Conservation (phyloP, 176 grass and related monocot genomes). For the Cenchrus americanus region DNA sequence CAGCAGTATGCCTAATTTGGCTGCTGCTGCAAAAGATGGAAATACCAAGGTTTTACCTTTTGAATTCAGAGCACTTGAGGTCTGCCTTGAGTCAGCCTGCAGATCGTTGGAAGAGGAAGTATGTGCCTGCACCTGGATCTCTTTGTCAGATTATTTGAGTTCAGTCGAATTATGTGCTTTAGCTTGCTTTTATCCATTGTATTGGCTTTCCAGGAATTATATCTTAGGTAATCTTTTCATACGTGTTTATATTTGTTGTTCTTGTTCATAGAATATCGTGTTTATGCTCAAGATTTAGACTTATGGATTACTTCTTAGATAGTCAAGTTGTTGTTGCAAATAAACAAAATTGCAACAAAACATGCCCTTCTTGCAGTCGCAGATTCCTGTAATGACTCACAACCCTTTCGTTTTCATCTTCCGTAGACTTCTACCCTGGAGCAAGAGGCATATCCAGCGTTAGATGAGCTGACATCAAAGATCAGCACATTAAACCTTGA, state of each 20-base stretch:
- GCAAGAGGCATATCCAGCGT: slow-evolving; percentile 96
- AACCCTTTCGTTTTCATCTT: slow-evolving; percentile 25
- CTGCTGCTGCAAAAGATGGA: slow-evolving; percentile 55
- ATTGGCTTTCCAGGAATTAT: neutral
- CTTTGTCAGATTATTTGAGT: slow-evolving; percentile 11
- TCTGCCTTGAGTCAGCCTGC: slow-evolving; percentile 95
- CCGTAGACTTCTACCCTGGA: slow-evolving; percentile 77
- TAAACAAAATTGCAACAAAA: neutral
- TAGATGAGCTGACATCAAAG: slow-evolving; percentile 98
- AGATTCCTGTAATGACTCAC: slow-evolving; percentile 23
- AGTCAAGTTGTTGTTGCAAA: neutral
- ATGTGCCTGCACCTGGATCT: slow-evolving; percentile 35
- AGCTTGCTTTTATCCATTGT: slow-evolving; percentile 9
- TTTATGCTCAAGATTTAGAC: neutral
- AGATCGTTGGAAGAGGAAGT: slow-evolving; percentile 95
- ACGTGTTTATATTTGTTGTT: neutral
- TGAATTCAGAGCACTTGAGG: slow-evolving; percentile 92
- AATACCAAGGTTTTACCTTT: slow-evolving; percentile 82
- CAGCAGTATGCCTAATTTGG: slow-evolving; percentile 49
- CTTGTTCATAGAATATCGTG: neutral
- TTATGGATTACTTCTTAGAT: slow-evolving; percentile 20
- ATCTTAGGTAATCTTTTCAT: neutral
- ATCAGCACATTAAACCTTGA: slow-evolving; percentile 97
- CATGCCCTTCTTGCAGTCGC: neutral
- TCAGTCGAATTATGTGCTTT: slow-evolving; percentile 26